Evolutionary conservation across 345 rosid species (phyloP).

Genomic region (Rhizophora mangle): DNA sequence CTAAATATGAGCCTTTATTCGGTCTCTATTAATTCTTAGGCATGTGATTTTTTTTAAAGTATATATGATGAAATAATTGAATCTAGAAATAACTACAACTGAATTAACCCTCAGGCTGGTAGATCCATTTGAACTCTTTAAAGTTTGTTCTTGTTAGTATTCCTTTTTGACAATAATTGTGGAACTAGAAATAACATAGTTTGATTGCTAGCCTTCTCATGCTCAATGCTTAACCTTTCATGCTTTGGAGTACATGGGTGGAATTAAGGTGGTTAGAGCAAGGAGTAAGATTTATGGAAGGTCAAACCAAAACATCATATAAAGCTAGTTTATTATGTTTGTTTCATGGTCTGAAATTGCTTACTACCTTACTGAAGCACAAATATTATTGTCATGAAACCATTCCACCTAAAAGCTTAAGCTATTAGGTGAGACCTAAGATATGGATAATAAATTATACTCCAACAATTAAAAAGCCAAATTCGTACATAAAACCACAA

Average conservation of each 20-base stretch:
- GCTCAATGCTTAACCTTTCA: neutral
- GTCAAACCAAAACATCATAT: neutral
- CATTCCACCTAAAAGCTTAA: no score
- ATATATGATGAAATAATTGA: no score
- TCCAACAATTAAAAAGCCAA: no score
- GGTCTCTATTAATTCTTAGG: neutral
- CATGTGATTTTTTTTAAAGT: no score
- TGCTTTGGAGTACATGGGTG: neutral
- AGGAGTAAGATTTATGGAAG: neutral
- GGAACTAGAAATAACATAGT: no score
- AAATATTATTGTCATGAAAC: no score
- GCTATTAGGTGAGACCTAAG: no score
- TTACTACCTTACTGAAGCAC: neutral
- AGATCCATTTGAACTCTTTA: neutral
- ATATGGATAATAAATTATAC: no score
- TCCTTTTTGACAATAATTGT: neutral
- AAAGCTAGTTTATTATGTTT: neutral
- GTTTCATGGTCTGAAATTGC: slow-evolving; percentile 4
- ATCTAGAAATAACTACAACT: no score
- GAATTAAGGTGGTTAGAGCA: neutral
- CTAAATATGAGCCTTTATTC: neutral
- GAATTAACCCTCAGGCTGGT: neutral
- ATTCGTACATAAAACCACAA: no score
- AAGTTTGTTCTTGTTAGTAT: neutral
- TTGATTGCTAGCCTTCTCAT: neutral